Evolutionary conservation across 495 filamentous ascomycete species (phyloP).

Genomic region (Tuber magnatum): DNA sequence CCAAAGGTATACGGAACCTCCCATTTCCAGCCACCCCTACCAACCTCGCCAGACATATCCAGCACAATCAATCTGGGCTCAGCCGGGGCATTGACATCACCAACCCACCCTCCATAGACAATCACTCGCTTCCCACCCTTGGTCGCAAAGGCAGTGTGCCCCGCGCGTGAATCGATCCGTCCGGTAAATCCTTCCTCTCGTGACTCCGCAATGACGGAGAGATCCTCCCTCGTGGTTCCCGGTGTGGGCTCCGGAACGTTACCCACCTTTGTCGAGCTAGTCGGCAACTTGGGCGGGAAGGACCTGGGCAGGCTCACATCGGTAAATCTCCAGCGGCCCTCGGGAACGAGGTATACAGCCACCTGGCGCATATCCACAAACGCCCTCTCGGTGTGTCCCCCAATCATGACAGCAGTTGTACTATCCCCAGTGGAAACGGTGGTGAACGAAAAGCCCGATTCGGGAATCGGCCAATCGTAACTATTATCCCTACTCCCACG

Average conservation of each 20-base stretch:
- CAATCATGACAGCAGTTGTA: slow-evolving; percentile 70
- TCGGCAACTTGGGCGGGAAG: slow-evolving; percentile 31
- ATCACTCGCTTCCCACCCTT: slow-evolving; percentile 67
- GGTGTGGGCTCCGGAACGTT: slow-evolving; percentile 13
- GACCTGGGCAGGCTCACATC: slow-evolving; percentile 49
- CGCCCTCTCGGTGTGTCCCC: slow-evolving; percentile 72
- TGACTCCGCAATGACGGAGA: slow-evolving; percentile 30
- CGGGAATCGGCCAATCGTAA: slow-evolving; percentile 55
- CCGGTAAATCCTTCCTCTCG: slow-evolving; percentile 13
- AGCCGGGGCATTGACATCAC: slow-evolving; percentile 64
- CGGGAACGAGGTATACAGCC: slow-evolving; percentile 77
- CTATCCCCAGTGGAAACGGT: slow-evolving; percentile 48
- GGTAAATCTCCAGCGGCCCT: slow-evolving; percentile 78
- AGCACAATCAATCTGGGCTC: slow-evolving; percentile 72
- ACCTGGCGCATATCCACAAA: slow-evolving; percentile 92
- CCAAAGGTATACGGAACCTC: slow-evolving; percentile 52
- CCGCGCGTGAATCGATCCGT: slow-evolving; percentile 67
- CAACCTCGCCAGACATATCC: slow-evolving; percentile 61
- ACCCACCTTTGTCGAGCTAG: slow-evolving; percentile 36
- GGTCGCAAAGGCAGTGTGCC: slow-evolving; percentile 73
- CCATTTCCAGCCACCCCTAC: slow-evolving; percentile 69
- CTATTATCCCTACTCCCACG: slow-evolving; percentile 10
- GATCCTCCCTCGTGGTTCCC: slow-evolving; percentile 21
- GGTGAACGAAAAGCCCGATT: slow-evolving; percentile 82
- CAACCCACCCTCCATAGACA: slow-evolving; percentile 86